Evolutionary conservation across 257 asterid genomes (phyloP).

Genomic region (Solanum pinnatisectum): DNA sequence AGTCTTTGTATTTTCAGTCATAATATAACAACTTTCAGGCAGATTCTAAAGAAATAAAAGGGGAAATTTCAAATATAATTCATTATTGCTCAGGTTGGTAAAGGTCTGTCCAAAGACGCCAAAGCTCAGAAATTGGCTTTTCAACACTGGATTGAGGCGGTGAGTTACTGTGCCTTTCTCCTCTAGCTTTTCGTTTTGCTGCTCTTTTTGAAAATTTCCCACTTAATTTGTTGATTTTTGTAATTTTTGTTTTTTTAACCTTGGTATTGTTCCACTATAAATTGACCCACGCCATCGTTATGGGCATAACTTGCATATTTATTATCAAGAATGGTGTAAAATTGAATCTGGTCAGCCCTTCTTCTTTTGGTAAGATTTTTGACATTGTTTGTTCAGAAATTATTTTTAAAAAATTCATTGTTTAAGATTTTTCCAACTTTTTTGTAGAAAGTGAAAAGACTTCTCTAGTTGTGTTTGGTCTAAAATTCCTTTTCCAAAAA

Average conservation of each 20-base stretch:
- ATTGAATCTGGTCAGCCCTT: slow-evolving; percentile 81
- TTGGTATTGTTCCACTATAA: slow-evolving; percentile 21
- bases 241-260: not conserved
- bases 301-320: slow-evolving; percentile 78
- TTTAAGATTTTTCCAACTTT: not conserved
- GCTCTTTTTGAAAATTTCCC: not conserved
- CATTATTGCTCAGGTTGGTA: slow-evolving; percentile 62
- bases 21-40: not conserved
- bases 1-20: not conserved
- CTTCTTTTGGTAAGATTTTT: slow-evolving; percentile 76
- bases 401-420: not conserved
- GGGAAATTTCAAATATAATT: not conserved
- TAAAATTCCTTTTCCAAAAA: not conserved
- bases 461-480: not conserved
- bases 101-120: slow-evolving; percentile 67
- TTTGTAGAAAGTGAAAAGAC: not conserved
- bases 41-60: not conserved
- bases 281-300: slow-evolving; percentile 95
- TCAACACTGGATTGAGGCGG: slow-evolving; percentile 99
- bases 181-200: not conserved
- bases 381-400: not conserved
- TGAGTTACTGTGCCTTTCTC: slow-evolving; percentile 15
- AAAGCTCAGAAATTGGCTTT: slow-evolving; percentile 86
- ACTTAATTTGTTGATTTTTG: not conserved
- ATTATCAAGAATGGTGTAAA: slow-evolving; percentile 79